Base-by-base conservation (phyloP, 768 basidiomycete genomes). In the Leccinum rimulosum region DNA sequence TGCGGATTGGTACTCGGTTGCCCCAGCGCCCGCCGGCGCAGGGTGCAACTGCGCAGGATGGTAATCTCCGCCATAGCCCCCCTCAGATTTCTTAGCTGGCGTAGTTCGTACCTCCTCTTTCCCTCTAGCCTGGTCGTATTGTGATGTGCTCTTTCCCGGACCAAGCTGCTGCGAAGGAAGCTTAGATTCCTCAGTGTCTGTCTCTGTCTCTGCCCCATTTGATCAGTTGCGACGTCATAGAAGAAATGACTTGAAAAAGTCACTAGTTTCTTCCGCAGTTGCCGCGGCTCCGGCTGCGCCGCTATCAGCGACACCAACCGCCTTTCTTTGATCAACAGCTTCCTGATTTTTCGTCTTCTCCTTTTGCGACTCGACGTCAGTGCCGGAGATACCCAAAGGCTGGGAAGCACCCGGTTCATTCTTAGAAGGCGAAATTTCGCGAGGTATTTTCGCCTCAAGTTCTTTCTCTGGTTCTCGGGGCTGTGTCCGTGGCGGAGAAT, bases 41-140 rank as follows among this genome's bases (percentile, higher is more conserved):
- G 71, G 71, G 30, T 74, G 71, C 48, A 73, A 30, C 31, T 61
- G 51, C 9, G 71, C 71, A 27, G 71, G 69, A 47, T 74, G 73
- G 48, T 72, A 72, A 7, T 60, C 64, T 2, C 45, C 66, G 8
- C 62, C 54, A 15, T 68, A 60, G 10, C 58, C 66, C 30, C 25
- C 52, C 27, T 33, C 33, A 8, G 5, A 36, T 28, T 54, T 43
- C 25, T 43, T 31, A 2, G 48, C 10, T 35, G 28, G 7, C 6
- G 15, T 12, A 0, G 52, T 35, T 17, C 10, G 22, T 28, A n/a
- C 52, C 19, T 59, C 61, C 31, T 63, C 30, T 1, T 12, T 22
- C 1, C 45, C 61, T 27, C 57, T 55, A 19, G 31, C 51, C 33
- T 35, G 33, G n/a, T 17, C 35, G 9, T 28, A 55, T n/a, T 52